Evolutionary conservation across 495 filamentous ascomycete genomes (phyloP).

Genomic region (Daldinia childiae): DNA sequence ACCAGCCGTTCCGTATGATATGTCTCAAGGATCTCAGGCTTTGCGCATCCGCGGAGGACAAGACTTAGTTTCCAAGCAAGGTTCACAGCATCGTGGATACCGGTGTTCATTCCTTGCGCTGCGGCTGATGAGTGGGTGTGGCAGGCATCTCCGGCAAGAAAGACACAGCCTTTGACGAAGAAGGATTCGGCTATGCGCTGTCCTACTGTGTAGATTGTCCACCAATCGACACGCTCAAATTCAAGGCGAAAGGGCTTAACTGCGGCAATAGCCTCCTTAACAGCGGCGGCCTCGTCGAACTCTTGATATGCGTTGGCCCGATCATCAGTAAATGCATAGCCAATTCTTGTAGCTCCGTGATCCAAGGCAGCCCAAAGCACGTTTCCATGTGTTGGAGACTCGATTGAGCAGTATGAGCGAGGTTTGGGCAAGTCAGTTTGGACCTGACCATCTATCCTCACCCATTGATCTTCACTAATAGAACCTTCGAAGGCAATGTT

Average conservation of each 20-base stretch:
- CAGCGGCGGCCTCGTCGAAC: constrained; percentile 46
- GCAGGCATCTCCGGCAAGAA: constrained; percentile 67
- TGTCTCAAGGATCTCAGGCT: constrained; percentile 45
- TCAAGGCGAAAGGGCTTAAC: constrained; percentile 55
- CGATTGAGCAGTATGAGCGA: constrained; percentile 57
- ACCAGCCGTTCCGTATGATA: constrained; percentile 53
- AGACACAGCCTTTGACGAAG: constrained; percentile 52
- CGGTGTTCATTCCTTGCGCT: constrained; percentile 70
- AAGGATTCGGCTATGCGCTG: constrained; percentile 62
- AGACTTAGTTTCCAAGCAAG: constrained; percentile 65
- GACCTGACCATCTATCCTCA: constrained; percentile 57
- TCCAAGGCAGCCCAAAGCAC: constrained; percentile 43
- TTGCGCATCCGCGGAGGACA: constrained; percentile 43
- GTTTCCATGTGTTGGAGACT: constrained; percentile 53
- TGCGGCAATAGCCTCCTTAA: constrained; percentile 45
- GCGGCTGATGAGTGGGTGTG: constrained; percentile 67
- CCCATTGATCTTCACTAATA: constrained; percentile 54
- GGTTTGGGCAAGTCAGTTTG: constrained; percentile 58
- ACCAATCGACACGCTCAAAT: constrained; percentile 55
- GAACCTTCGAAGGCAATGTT: constrained; percentile 55
- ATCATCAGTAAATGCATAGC: constrained; percentile 63
- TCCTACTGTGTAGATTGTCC: constrained; percentile 65
- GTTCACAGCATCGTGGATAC: constrained; percentile 67
- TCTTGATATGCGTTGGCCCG: constrained; percentile 53
- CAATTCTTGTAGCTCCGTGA: constrained; percentile 52